These are phyloP conservation scores for Daldinia sp. DNA, from an alignment of 2,329 filamentous ascomycete species.

Conservation along the genomic window DNA sequence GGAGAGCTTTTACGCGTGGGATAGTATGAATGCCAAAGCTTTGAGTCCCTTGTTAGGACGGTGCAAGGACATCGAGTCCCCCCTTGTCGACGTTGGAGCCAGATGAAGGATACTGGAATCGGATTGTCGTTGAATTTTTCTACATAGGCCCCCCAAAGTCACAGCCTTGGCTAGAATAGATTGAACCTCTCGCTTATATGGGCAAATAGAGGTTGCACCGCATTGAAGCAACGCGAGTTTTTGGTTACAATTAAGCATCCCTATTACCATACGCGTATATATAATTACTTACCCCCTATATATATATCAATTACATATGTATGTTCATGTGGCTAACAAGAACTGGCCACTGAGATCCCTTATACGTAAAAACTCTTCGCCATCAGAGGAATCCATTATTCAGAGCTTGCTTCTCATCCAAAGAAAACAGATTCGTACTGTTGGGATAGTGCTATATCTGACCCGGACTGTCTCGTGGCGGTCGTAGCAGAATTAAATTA, in stretches of 20 bases:
- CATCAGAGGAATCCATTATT: conserved; percentile 31
- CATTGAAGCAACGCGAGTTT: conserved; percentile 12
- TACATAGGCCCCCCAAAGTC: conserved; percentile 4
- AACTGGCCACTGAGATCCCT: conserved; percentile 26
- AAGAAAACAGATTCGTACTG: conserved; percentile 22
- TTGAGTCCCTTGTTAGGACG: conserved; percentile 21
- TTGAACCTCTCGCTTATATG: conserved; percentile 22
- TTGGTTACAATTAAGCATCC: conserved; percentile 10
- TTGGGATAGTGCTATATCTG: conserved; percentile 35
- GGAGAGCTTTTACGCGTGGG: conserved; percentile 5
- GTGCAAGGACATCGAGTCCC: too few species aligned
- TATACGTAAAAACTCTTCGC: conserved; percentile 17
- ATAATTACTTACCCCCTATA: too few species aligned
- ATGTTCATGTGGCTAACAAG: conserved; percentile 30
- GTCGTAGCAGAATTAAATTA: conserved; percentile 31
- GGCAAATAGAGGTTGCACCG: conserved; percentile 24
- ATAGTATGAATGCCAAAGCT: conserved; percentile 1
- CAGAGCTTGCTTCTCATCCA: conserved; percentile 21
- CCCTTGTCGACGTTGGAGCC: conserved; percentile 8
- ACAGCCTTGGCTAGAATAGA: conserved; percentile 22
- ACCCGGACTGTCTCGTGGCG: conserved; percentile 21
- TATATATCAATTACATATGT: too few species aligned
- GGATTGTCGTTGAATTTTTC: conserved; percentile 26
- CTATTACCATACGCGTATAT: conserved; percentile 18
- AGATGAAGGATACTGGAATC: conserved; percentile 21